Conservation (phyloP, 169 alveolate genomes). For the Ichthyophthirius multifiliis region DNA sequence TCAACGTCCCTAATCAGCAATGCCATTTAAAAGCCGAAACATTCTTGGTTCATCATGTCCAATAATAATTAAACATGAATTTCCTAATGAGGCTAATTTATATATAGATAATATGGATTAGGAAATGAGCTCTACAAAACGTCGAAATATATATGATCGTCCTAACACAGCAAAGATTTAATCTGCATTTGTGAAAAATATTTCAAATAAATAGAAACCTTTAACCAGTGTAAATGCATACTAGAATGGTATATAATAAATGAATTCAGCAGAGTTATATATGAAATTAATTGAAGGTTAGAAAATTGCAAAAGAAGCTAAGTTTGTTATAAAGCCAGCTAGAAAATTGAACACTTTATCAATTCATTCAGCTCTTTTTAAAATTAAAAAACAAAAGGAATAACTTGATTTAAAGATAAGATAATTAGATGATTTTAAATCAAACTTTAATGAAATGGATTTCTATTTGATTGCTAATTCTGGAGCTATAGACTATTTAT, state of each 20-base stretch:
- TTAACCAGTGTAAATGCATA: neutral
- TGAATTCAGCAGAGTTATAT: neutral
- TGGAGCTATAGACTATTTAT: conserved; percentile 12
- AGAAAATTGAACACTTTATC: neutral
- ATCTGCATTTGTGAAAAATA: neutral
- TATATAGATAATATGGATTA: conserved; percentile 7
- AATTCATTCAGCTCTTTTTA: conserved; percentile 6
- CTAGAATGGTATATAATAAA: neutral
- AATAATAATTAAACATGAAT: conserved; percentile 3
- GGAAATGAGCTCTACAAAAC: conserved; percentile 6
- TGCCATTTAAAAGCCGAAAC: neutral
- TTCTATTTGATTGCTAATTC: conserved; percentile 18
- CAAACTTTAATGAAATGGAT: neutral
- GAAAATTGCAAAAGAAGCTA: neutral
- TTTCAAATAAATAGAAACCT: neutral
- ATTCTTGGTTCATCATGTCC: neutral
- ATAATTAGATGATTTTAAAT: neutral
- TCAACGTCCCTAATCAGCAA: neutral
- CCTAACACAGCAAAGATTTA: conserved; percentile 12
- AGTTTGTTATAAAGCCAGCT: neutral
- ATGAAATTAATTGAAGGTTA: neutral
- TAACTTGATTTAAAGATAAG: neutral
- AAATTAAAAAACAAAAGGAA: conserved; percentile 10
- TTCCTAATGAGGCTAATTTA: conserved; percentile 2
- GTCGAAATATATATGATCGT: neutral